Base-by-base conservation (phyloP, 306 rosid species). In the Cicer arietinum region DNA sequence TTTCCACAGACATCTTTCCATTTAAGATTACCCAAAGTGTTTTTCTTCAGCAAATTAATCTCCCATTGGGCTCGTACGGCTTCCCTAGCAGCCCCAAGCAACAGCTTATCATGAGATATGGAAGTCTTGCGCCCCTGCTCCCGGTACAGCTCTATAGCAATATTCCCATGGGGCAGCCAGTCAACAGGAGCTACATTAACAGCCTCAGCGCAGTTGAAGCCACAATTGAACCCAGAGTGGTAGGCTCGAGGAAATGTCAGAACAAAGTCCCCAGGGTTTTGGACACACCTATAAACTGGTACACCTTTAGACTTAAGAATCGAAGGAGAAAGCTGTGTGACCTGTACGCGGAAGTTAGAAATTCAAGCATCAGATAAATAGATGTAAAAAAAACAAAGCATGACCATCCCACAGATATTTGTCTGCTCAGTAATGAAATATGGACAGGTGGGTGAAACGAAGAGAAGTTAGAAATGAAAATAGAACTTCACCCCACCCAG, bases 151-250 rank as follows among this genome's bases (percentile, higher is more conserved):
- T 88, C 89, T 85, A 94, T 83, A 66, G 99, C 97, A 73, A 86
- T 80, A 87, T 95, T 95, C 70, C 99, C 99, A 71, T 95, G 98
- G 71, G 97, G 98, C 67, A 94, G 82, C 99, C 98, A 95, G 81
- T 95, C 99, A 78, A 92, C 97, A 69, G 98, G 98, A 80, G 99
- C 99, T 13, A 92, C 99, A 76, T 95, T 95, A 77, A 95, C 99
- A 56, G 99, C 99, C 97, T 95, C 99, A 0, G 99, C 99, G 84
- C 97, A 92, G 86, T 94, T 94, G 95, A 94, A 94, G 80, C 99
- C 99, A 35, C 95, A 89, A 84, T 95, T 95, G 87, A 95, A 95
- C 72, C 99, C 99, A 22, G 98, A 81, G 82, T 95, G 98, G 81
- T 95, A 95, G 71, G 99, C 99, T 70, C 99, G 91, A 84, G 99